Evolutionary conservation across 768 basidiomycete genomes (phyloP), one percentile per base, ranked within the genome.

Genomic region (Mycena haematopus): DNA sequence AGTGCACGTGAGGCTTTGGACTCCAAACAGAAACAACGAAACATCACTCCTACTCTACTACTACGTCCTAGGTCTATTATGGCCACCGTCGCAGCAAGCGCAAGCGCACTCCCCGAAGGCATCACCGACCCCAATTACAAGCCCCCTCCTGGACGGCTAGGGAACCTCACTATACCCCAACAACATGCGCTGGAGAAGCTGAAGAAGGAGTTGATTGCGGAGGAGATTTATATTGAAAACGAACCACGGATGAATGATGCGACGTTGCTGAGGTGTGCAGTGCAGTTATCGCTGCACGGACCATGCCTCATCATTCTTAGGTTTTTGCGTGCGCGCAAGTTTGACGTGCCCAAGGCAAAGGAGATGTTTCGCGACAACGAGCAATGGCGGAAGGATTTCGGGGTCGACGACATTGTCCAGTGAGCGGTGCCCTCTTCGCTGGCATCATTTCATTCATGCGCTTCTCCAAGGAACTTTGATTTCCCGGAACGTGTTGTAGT

Each of bases 311-410:
- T 49, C 8, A 25, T 17, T 27, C 21, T 3, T 64, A 93, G 95
- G 71, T 99, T 96, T 79, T 78, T 98, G 63, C 85, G 97, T 36
- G 97, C 96, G 7, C 84, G 97, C 68, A 95, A 91, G 76, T 99
- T 98, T 67, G 95, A 99, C 78, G 74, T 96, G 10, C 74, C 73
- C 46, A 87, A 87, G 73, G 84, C 95, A 11, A 96, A 94, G 79
- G 76, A 78, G 68, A 99, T 99, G 96, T 78, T 96, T 67, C 70
- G 89, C 60, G 77, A 80, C 42, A 86, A 86, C 55, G 95, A 98
- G 76, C 78, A 95, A 68, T 99, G 96, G 96, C 84, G 96, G 74
- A 89, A 86, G 73, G 88, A 92, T 1, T 93, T 91, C 73, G 87
- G 86, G 35, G 89, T 93, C 27, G 90, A 93, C 46, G 89, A 93